Percentiles rank a stretch among this genome's conserved stretches.
Conservation (phyloP, 257 asterid genomes). For the Rauvolfia tetraphylla region DNA sequence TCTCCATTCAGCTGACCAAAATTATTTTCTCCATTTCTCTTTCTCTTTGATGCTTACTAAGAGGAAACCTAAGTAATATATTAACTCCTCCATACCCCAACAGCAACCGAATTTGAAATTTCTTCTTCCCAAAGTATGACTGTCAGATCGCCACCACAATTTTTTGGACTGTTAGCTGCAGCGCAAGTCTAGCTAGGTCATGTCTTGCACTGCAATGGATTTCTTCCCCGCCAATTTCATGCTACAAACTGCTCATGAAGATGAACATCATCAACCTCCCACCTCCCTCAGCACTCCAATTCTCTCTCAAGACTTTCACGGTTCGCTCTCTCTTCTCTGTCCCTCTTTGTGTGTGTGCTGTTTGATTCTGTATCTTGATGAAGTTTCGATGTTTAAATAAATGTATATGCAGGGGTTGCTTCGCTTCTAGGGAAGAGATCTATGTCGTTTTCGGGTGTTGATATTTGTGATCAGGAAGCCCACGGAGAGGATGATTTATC, state of each 20-base stretch:
- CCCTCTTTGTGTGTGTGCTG: background rate
- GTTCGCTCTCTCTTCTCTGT: constrained; percentile 13
- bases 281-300: constrained; percentile 35
- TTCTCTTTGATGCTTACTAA: constrained; percentile 17
- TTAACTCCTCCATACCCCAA: background rate
- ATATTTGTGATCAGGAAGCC: constrained; percentile 25
- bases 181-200: constrained; percentile 24
- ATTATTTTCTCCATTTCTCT: constrained; percentile 15
- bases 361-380: background rate
- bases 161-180: constrained; percentile 21
- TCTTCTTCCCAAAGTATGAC: constrained; percentile 18
- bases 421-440: constrained; percentile 44
- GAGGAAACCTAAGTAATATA: constrained; percentile 18
- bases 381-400: background rate
- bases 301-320: constrained; percentile 40
- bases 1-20: constrained; percentile 34
- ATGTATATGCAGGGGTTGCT: constrained; percentile 27
- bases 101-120: background rate
- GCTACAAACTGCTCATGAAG: constrained; percentile 66
- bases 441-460: constrained; percentile 42
- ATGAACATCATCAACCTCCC: constrained; percentile 39
- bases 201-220: constrained; percentile 59
- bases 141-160: constrained; percentile 23
- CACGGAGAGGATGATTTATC: constrained; percentile 51
- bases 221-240: constrained; percentile 77